These are phyloP conservation scores for Flaveria brownii DNA, from an alignment of 129 eudicot species.

Conservation along the genomic window DNA sequence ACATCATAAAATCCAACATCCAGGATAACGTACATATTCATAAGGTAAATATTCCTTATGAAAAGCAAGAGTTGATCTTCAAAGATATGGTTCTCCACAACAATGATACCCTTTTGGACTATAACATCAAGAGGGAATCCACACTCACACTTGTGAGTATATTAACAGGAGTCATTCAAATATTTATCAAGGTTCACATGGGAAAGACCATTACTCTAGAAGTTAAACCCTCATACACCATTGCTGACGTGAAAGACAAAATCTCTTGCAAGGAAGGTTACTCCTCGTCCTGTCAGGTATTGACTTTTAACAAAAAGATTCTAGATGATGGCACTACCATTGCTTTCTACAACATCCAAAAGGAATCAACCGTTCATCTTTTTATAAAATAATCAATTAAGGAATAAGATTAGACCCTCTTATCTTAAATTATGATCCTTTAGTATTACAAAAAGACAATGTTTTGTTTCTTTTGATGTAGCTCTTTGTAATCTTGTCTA, in stretches of 20 bases:
- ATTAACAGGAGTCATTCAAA: not conserved
- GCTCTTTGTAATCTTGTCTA: not conserved
- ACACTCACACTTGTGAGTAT: not conserved
- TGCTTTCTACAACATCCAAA: not conserved
- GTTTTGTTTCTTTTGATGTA: not conserved
- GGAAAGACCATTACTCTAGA: not conserved
- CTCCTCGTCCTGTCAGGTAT: too few species aligned
- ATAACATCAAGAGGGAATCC: not conserved
- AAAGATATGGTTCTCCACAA: not conserved
- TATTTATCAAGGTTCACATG: not conserved
- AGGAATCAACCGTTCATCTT: not conserved
- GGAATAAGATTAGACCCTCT: not conserved
- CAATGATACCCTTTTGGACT: not conserved
- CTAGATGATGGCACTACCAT: not conserved
- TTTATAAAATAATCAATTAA: not conserved
- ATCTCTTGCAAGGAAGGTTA: not conserved
- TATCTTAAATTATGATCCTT: not conserved
- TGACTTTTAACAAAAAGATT: not conserved
- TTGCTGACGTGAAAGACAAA: not conserved
- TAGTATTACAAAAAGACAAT: not conserved
- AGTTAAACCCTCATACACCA: not conserved
- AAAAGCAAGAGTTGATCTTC: conserved; percentile 10
- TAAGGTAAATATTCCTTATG: not conserved
- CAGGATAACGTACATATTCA: not conserved
- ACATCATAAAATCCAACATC: not conserved